phyloP scores from a whole-genome alignment of 2,329 filamentous ascomycete species.

The Monosporascus sp. region DNA sequence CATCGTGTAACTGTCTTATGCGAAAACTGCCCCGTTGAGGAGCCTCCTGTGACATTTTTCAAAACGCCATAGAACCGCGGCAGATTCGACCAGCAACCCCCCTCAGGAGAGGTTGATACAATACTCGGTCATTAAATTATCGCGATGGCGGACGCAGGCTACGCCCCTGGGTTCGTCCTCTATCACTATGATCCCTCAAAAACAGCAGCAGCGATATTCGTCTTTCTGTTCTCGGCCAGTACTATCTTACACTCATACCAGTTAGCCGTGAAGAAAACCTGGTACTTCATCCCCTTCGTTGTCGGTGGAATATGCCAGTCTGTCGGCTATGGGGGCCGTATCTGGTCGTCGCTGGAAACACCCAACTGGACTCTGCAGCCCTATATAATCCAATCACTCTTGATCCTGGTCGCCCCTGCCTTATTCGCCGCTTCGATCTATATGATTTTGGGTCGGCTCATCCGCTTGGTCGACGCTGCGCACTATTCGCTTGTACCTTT shows the following conservation, averaged over 20 bases:
- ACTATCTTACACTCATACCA: constrained; percentile 32
- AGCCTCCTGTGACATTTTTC: too few species aligned
- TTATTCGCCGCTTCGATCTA: constrained; percentile 41
- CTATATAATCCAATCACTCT: constrained; percentile 34
- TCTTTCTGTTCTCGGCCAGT: constrained; percentile 33
- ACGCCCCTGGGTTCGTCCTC: constrained; percentile 11
- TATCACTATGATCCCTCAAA: constrained; percentile 42
- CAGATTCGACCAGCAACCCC: too few species aligned
- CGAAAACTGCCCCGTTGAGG: too few species aligned
- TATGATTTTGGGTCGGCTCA: constrained; percentile 39
- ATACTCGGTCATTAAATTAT: too few species aligned
- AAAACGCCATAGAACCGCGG: too few species aligned
- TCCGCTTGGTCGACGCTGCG: constrained; percentile 32
- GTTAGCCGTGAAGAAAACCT: constrained; percentile 34
- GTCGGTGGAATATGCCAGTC: constrained; percentile 47
- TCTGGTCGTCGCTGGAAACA: constrained; percentile 34
- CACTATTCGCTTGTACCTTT: constrained; percentile 35
- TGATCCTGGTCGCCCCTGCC: constrained; percentile 37
- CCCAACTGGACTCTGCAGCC: constrained; percentile 32
- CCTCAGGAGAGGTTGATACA: too few species aligned
- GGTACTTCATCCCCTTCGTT: constrained; percentile 47
- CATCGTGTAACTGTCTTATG: too few species aligned
- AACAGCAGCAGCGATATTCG: constrained; percentile 35
- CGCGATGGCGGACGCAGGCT: too few species aligned
- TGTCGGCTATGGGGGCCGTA: constrained; percentile 47